These are phyloP conservation scores for Xylaria multiplex DNA, from an alignment of 2,329 filamentous ascomycete species.

Conservation along the genomic window DNA sequence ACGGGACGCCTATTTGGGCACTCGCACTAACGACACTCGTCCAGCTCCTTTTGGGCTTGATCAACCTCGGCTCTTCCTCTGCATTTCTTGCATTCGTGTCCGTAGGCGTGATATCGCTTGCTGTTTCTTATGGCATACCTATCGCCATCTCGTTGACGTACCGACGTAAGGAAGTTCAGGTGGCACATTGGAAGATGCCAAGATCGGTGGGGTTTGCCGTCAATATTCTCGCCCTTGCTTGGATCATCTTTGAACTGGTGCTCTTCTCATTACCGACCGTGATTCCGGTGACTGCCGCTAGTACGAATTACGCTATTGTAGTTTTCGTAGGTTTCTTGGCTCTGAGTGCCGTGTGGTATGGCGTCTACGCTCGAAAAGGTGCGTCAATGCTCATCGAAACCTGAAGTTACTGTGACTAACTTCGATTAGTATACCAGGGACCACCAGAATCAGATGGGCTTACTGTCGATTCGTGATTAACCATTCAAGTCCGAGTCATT, in stretches of 20 bases:
- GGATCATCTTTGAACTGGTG: conserved; percentile 63
- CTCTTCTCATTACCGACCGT: conserved; percentile 58
- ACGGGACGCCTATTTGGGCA: conserved; percentile 65
- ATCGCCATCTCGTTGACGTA: conserved; percentile 62
- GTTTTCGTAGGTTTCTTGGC: conserved; percentile 59
- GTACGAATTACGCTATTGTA: conserved; percentile 63
- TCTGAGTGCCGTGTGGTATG: conserved; percentile 59
- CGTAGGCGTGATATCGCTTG: conserved; percentile 66
- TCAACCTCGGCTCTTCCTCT: conserved; percentile 67
- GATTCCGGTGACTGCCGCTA: conserved; percentile 45
- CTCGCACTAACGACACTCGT: conserved; percentile 65
- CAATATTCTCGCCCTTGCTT: conserved; percentile 59
- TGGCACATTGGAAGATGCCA: conserved; percentile 60
- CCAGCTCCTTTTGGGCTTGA: conserved; percentile 64
- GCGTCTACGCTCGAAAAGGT: conserved; percentile 62
- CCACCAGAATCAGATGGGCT: conserved; percentile 48
- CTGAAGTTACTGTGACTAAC: conserved; percentile 4
- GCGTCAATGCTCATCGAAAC: conserved; percentile 39
- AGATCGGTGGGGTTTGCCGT: conserved; percentile 54
- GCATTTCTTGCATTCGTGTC: conserved; percentile 66
- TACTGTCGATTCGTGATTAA: conserved; percentile 36
- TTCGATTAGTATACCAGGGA: conserved; percentile 43
- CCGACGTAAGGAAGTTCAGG: conserved; percentile 57
- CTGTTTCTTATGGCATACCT: conserved; percentile 65
- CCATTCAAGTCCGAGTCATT: not conserved